Conservation (phyloP, 495 filamentous ascomycete species). For the Apiosordaria backusii region DNA sequence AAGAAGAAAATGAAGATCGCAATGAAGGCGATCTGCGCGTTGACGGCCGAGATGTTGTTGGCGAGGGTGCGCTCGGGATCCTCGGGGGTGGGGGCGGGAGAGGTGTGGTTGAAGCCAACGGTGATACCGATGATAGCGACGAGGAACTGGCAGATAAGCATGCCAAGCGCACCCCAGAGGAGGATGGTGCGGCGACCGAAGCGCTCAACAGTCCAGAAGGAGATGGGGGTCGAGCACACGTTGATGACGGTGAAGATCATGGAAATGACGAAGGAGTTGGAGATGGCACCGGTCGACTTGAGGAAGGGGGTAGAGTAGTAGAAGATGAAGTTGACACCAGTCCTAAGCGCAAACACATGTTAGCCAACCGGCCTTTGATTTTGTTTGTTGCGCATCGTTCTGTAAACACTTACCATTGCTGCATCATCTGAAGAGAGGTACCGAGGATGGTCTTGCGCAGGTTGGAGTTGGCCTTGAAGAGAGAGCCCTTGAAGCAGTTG, state of each 20-base stretch:
- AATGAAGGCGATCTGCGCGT: slow-evolving; percentile 67
- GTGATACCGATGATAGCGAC: slow-evolving; percentile 72
- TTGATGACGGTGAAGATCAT: slow-evolving; percentile 84
- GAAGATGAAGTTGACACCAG: slow-evolving; percentile 92
- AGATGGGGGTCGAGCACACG: slow-evolving; percentile 73
- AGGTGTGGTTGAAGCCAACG: slow-evolving; percentile 43
- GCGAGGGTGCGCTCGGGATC: slow-evolving; percentile 27
- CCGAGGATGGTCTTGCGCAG: slow-evolving; percentile 74
- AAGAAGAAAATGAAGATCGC: slow-evolving; percentile 86
- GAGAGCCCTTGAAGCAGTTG: slow-evolving; percentile 60
- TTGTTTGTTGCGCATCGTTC: background rate
- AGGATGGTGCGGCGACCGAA: slow-evolving; percentile 81
- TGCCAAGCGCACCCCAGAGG: slow-evolving; percentile 71
- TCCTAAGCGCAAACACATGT: slow-evolving; percentile 29
- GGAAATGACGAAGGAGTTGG: slow-evolving; percentile 72
- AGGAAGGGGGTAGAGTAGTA: slow-evolving; percentile 86
- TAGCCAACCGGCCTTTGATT: slow-evolving; percentile 3
- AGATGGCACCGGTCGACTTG: slow-evolving; percentile 64
- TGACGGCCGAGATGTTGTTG: slow-evolving; percentile 60
- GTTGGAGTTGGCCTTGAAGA: slow-evolving; percentile 55
- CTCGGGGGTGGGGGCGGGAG: slow-evolving; percentile 16
- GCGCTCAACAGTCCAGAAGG: slow-evolving; percentile 78
- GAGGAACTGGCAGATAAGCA: slow-evolving; percentile 83
- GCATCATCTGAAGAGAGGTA: slow-evolving; percentile 70
- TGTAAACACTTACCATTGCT: slow-evolving; percentile 51